Percentiles rank a stretch among this genome's conserved stretches.
phyloP scores from a whole-genome alignment of 148 eudicot genomes.

The Camellia japonica region DNA sequence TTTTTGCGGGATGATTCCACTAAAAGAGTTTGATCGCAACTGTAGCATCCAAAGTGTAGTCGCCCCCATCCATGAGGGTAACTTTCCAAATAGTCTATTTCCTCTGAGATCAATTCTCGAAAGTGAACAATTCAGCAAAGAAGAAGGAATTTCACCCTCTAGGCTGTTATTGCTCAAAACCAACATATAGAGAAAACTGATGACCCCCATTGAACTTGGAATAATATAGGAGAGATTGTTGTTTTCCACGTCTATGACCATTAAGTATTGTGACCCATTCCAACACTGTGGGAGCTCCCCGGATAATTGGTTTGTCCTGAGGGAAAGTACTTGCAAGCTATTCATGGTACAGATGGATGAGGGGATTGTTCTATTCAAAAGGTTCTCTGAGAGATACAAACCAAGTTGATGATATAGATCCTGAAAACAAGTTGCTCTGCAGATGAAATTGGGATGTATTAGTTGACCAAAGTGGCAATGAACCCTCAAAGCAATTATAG shows the following conservation, averaged over 20 bases:
- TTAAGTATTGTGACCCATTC: not conserved
- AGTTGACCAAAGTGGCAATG: not conserved
- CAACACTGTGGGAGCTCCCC: not conserved
- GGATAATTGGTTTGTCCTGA: conserved; percentile 11
- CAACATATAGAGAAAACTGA: conserved; percentile 6
- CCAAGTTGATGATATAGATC: not conserved
- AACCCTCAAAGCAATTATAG: not conserved
- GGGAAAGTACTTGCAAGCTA: conserved; percentile 18
- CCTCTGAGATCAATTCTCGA: not conserved
- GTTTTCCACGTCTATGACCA: not conserved
- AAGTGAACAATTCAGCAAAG: not conserved
- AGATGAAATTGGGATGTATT: conserved; percentile 17
- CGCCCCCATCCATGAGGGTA: not conserved
- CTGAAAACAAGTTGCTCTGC: conserved; percentile 18
- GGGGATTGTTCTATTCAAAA: conserved; percentile 23
- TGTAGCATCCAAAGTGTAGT: not conserved
- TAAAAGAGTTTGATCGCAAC: not conserved
- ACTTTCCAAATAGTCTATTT: not conserved
- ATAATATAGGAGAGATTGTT: conserved; percentile 24
- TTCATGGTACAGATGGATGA: conserved; percentile 9
- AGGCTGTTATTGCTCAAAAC: conserved; percentile 27
- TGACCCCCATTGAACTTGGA: conserved; percentile 18
- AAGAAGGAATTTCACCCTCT: conserved; percentile 24
- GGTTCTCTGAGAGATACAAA: conserved; percentile 25
- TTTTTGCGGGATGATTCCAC: not conserved